phyloP scores from a whole-genome alignment of 148 eudicot genomes.

The Linanthus parryae region DNA sequence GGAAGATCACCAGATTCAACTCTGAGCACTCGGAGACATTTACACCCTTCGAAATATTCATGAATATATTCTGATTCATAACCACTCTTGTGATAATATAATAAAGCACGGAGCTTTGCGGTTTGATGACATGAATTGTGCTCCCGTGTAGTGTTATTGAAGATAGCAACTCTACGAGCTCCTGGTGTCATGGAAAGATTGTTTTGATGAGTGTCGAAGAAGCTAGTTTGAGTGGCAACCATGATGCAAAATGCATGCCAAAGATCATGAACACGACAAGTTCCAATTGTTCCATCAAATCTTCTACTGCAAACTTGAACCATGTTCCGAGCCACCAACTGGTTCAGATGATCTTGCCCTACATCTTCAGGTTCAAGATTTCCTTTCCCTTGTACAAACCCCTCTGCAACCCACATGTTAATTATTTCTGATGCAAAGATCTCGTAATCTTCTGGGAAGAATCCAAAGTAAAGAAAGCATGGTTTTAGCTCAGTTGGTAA shows the following conservation, averaged over 20 bases:
- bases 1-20: background rate
- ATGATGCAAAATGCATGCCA: conserved; percentile 5
- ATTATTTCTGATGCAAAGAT: conserved; percentile 3
- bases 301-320: conserved; percentile 7
- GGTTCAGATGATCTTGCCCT: conserved; percentile 5
- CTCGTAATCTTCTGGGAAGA: conserved; percentile 12
- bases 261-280: conserved; percentile 22
- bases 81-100: no score
- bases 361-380: background rate
- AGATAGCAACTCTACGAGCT: conserved; percentile 14
- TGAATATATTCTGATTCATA: background rate
- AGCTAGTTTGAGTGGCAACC: conserved; percentile 1
- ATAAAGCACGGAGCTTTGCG: background rate
- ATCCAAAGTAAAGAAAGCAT: conserved; percentile 17
- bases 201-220: background rate
- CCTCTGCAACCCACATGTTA: conserved; percentile 12
- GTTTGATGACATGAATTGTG: background rate
- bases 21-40: background rate
- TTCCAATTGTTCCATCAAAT: conserved; percentile 6
- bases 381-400: conserved; percentile 1
- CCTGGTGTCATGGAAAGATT: background rate
- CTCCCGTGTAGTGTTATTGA: no score
- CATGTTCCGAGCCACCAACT: conserved; percentile 12
- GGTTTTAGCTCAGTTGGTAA: conserved; percentile 7
- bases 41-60: background rate